A percentile compares a stretch with the other conserved stretches of the same genome.
Conservation (phyloP, 306 rosid species). For the Comarum palustre region DNA sequence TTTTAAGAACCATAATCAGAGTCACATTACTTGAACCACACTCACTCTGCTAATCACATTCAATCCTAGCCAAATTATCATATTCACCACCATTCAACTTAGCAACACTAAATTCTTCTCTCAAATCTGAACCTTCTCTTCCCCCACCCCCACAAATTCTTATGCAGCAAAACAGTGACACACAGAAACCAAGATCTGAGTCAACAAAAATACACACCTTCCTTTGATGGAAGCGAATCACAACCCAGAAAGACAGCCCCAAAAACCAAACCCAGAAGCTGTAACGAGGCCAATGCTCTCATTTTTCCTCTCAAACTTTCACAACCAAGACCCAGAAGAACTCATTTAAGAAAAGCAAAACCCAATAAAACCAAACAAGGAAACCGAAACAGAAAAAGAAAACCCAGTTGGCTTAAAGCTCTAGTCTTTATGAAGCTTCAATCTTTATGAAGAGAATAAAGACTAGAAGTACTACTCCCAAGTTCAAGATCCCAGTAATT, state of each 20-base stretch:
- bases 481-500: constrained; percentile 29
- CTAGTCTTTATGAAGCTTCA: not conserved
- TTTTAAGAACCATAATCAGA: constrained; percentile 16
- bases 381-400: constrained; percentile 10
- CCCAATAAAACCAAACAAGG: not conserved
- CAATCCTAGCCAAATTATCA: constrained; percentile 6
- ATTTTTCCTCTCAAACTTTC: constrained; percentile 37
- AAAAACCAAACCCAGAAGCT: constrained; percentile 44
- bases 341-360: constrained; percentile 35
- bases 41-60: constrained; percentile 7
- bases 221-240: constrained; percentile 47
- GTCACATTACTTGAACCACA: constrained; percentile 16
- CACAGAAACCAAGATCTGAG: constrained; percentile 54
- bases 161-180: constrained; percentile 22
- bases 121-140: constrained; percentile 17
- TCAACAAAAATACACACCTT: constrained; percentile 47
- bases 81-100: not conserved
- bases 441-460: constrained; percentile 15
- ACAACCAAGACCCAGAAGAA: constrained; percentile 32
- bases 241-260: constrained; percentile 45
- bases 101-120: not conserved
- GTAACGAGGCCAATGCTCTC: constrained; percentile 47
- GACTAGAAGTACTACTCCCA: not conserved
- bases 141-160: constrained; percentile 23
- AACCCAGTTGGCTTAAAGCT: constrained; percentile 18